A percentile compares a stretch with the other conserved stretches of the same genome.
phyloP scores from a whole-genome alignment of 2,329 filamentous ascomycete genomes.

The Trichoderma polysporum region DNA sequence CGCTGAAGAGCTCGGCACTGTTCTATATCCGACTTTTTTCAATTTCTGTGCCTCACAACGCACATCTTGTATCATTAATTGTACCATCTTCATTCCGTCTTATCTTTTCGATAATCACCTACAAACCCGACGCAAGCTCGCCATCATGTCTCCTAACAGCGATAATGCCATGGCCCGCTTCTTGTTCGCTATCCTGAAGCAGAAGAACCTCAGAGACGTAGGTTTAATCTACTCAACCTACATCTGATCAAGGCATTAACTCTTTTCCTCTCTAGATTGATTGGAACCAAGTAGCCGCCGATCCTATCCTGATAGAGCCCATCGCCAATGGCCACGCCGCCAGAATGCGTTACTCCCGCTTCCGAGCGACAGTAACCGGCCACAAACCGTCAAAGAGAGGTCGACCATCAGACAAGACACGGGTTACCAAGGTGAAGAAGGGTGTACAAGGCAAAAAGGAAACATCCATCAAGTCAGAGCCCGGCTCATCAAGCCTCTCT shows the following conservation, averaged over 20 bases:
- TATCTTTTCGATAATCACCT: background rate
- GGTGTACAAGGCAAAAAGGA: conserved; percentile 35
- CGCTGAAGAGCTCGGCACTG: background rate
- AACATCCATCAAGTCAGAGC: conserved; percentile 43
- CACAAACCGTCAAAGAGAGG: conserved; percentile 50
- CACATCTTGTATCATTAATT: background rate
- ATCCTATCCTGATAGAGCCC: conserved; percentile 52
- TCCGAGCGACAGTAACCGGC: conserved; percentile 48
- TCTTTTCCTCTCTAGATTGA: conserved; percentile 47
- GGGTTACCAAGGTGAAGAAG: conserved; percentile 48
- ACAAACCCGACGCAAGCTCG: conserved; percentile 1
- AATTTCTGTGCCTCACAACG: background rate
- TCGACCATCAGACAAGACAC: conserved; percentile 42
- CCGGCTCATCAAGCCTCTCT: conserved; percentile 25
- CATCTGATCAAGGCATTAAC: conserved; percentile 20
- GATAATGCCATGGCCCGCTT: conserved; percentile 59
- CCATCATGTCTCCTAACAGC: conserved; percentile 52
- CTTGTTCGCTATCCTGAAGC: conserved; percentile 58
- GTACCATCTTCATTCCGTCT: background rate
- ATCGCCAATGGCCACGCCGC: conserved; percentile 62
- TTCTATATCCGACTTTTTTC: background rate
- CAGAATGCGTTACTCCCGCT: conserved; percentile 59
- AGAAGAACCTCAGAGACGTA: conserved; percentile 62
- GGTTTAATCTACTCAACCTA: conserved; percentile 32
- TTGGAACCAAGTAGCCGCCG: conserved; percentile 57